Evolutionary conservation across 768 basidiomycete species (phyloP), one percentile per base, ranked within the genome.

Genomic region (Daedalea quercina): DNA sequence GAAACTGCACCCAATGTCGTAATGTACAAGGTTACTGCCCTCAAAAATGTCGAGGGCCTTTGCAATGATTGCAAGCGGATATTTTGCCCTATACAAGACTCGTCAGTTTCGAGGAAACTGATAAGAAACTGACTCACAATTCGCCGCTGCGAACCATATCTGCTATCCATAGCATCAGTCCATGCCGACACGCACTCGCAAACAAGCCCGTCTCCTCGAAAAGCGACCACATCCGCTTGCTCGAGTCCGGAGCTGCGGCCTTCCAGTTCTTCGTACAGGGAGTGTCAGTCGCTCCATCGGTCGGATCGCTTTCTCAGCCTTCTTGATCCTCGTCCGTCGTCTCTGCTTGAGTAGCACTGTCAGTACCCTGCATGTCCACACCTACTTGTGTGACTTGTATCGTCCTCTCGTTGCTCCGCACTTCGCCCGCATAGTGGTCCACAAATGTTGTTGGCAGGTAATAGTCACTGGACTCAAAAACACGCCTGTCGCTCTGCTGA

Each of bases 121-220:
- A n/a, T n/a, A n/a, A n/a, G n/a, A n/a, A n/a, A n/a, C n/a, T n/a
- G n/a, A 54, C 62, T 37, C 42, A 63, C 60, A 58, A 47, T 46
- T 63, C 58, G 2, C 62, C 58, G 24, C 57, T 59, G 15, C 33
- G 19, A 0, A 59, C 41, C 62, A 52, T 57, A 26, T 63, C 56
- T 7, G 25, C 19, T 1, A 59, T 11, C 57, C 55, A 57, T 1
- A 61, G 54, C 15, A 63, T 56, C 24, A 60, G 37, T 0, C 62
- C 60, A 52, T 63, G 62, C 4, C 57, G 57, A 35, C 61, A 63
- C 8, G 52, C 55, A 15, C 56, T 49, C 0, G 68, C 63, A 53
- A 76, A 76, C 9, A 73, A 58, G 0, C 74, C 71, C 0, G 69
- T 65, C 60, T 74, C 69, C 0, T 67, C 54, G 47, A 71, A 76